Conservation (phyloP, 768 basidiomycete species). For the Dioszegia aurantiaca region DNA sequence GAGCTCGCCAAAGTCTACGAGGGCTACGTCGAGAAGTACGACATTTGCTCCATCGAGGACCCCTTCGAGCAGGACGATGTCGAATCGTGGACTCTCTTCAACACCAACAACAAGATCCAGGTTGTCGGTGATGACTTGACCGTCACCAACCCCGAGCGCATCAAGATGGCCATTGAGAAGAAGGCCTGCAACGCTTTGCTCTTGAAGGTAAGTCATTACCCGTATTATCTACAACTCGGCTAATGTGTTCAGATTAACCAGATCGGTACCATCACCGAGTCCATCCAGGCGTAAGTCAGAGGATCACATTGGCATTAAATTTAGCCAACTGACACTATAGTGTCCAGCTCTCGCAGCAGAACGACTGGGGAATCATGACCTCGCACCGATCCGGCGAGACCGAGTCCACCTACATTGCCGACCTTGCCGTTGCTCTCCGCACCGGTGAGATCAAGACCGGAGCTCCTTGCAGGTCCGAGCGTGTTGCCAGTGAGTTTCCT, state of each 20-base stretch:
- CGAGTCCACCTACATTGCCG: conserved; percentile 93
- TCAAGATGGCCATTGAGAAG: conserved; percentile 99
- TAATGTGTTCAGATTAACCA: conserved; percentile 73
- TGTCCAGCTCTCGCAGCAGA: conserved; percentile 90
- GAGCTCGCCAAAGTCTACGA: conserved; percentile 93
- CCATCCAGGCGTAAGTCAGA: conserved; percentile 83
- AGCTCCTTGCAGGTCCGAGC: conserved; percentile 92
- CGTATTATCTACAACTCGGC: conserved; percentile 14
- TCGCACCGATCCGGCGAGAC: conserved; percentile 99
- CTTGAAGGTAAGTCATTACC: conserved; percentile 62
- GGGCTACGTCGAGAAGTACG: conserved; percentile 82
- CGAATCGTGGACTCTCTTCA: conserved; percentile 96
- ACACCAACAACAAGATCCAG: conserved; percentile 54
- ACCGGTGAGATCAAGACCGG: conserved; percentile 94
- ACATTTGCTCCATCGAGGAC: conserved; percentile 68
- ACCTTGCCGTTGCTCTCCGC: conserved; percentile 82
- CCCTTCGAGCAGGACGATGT: conserved; percentile 99
- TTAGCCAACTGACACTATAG: conserved; percentile 54
- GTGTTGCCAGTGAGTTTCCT: conserved; percentile 58
- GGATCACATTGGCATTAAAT: background rate
- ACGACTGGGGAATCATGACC: conserved; percentile 99
- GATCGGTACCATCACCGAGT: conserved; percentile 97
- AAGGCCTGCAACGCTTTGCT: conserved; percentile 98
- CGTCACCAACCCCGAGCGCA: conserved; percentile 93
- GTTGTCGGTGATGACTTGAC: conserved; percentile 77